A percentile compares a stretch with the other conserved stretches of the same genome.
Evolutionary conservation across 1,284 basidiomycete genomes (phyloP).

Genomic region (Boletus smithii): DNA sequence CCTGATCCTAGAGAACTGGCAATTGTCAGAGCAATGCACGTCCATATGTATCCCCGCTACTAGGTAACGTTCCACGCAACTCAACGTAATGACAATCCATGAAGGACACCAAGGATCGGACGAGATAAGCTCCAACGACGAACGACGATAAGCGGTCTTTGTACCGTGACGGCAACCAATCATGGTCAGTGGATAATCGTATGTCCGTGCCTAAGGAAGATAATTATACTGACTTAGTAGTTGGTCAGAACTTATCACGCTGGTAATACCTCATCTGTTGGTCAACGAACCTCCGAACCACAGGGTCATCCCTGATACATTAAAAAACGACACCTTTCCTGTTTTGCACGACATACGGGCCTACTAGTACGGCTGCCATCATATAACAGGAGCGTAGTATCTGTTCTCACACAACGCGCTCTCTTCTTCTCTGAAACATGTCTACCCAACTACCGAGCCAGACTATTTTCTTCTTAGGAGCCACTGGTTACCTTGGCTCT

Average conservation of each 20-base stretch:
- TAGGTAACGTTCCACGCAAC: too few relatives aligned
- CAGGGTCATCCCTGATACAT: slow-evolving; percentile 8
- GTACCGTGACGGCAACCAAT: too few relatives aligned
- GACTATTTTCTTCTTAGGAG: slow-evolving; percentile 42
- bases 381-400: slow-evolving; percentile 9
- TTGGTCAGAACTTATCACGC: not conserved
- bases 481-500: slow-evolving; percentile 43
- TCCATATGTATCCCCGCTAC: too few relatives aligned
- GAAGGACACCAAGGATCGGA: too few relatives aligned
- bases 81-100: too few relatives aligned
- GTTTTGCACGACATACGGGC: slow-evolving; percentile 8
- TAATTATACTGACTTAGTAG: not conserved
- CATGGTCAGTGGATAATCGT: too few relatives aligned
- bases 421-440: slow-evolving; percentile 12
- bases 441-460: not conserved
- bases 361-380: not conserved
- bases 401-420: too few relatives aligned
- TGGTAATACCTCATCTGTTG: not conserved
- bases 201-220: not conserved
- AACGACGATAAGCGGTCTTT: too few relatives aligned
- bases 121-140: too few relatives aligned
- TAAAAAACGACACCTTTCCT: not conserved
- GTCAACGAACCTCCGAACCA: not conserved
- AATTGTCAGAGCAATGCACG: too few relatives aligned
- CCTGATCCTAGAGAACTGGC: too few relatives aligned